Percentiles rank a stretch among this genome's conserved stretches.
These are phyloP conservation scores for Wickerhamiella infanticola DNA, from an alignment of 1,139 yeast genomes.

Conservation along the genomic window DNA sequence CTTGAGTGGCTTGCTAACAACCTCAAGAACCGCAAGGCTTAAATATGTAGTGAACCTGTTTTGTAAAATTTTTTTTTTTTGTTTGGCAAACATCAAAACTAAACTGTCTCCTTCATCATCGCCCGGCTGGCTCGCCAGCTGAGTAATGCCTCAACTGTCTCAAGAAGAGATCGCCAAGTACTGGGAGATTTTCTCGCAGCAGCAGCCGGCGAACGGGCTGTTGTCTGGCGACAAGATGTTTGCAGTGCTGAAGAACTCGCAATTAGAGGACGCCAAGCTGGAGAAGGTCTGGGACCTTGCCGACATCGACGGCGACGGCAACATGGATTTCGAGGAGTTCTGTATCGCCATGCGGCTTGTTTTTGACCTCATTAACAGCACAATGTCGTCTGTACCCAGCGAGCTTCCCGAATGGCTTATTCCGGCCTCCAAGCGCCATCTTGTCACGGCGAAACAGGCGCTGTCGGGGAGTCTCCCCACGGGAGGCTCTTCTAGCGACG, in stretches of 20 bases:
- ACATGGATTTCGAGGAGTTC: slow-evolving; percentile 89
- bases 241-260: slow-evolving; percentile 77
- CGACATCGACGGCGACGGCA: slow-evolving; percentile 86
- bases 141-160: slow-evolving; percentile 15
- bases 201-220: slow-evolving; percentile 63
- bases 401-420: slow-evolving; percentile 80
- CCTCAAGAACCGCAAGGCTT: slow-evolving; percentile 48
- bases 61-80: neutral
- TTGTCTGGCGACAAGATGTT: slow-evolving; percentile 75
- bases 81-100: too few relatives aligned
- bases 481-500: slow-evolving; percentile 17
- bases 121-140: neutral
- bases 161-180: slow-evolving; percentile 92
- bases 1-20: slow-evolving; percentile 83
- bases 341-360: slow-evolving; percentile 93
- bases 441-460: slow-evolving; percentile 69
- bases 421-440: slow-evolving; percentile 74
- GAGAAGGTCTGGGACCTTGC: slow-evolving; percentile 82
- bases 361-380: slow-evolving; percentile 78
- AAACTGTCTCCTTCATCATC: neutral
- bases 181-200: slow-evolving; percentile 92
- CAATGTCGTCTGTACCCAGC: slow-evolving; percentile 44
- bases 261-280: slow-evolving; percentile 58
- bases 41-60: neutral
- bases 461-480: slow-evolving; percentile 20